These are phyloP conservation scores for Stagonosporopsis tanaceti DNA, from an alignment of 2,329 filamentous ascomycete species.

Conservation along the genomic window DNA sequence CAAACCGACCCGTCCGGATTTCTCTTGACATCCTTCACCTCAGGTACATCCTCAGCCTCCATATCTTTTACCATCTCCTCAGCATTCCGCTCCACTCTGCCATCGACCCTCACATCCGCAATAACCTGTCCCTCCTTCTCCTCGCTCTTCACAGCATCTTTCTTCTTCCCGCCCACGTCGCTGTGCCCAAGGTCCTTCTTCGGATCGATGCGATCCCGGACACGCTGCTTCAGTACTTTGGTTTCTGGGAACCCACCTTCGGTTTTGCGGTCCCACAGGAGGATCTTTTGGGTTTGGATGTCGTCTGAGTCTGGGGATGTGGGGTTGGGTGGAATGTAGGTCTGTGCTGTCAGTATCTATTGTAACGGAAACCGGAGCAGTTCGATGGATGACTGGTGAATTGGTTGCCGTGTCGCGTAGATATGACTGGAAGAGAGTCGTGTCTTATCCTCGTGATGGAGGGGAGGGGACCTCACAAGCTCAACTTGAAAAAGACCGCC, in stretches of 20 bases:
- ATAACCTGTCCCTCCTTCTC: background rate
- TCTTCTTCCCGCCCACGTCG: slow-evolving; percentile 53
- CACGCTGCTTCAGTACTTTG: slow-evolving; percentile 85
- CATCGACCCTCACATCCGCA: slow-evolving; percentile 8
- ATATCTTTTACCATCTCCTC: slow-evolving; percentile 10
- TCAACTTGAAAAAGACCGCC: slow-evolving; percentile 84
- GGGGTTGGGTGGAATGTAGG: slow-evolving; percentile 28
- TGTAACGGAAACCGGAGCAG: background rate
- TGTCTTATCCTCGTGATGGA: background rate
- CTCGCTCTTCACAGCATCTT: slow-evolving; percentile 26
- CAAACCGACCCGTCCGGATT: slow-evolving; percentile 48
- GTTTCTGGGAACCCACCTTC: slow-evolving; percentile 92
- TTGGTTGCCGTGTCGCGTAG: background rate
- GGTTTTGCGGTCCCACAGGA: slow-evolving; percentile 86
- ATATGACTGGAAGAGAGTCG: background rate
- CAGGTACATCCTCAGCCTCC: slow-evolving; percentile 2
- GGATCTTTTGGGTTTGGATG: slow-evolving; percentile 55
- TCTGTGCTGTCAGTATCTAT: slow-evolving; percentile 24
- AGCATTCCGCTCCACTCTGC: background rate
- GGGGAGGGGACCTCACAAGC: slow-evolving; percentile 52
- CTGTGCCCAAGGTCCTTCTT: slow-evolving; percentile 78
- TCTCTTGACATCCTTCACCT: slow-evolving; percentile 29
- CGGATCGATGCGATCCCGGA: slow-evolving; percentile 84
- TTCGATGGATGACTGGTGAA: background rate
- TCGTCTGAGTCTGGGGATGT: slow-evolving; percentile 9